Evolutionary conservation across 2,329 filamentous ascomycete genomes (phyloP), one percentile per base, ranked within the genome.

Genomic region (Pseudogymnoascus sp.): DNA sequence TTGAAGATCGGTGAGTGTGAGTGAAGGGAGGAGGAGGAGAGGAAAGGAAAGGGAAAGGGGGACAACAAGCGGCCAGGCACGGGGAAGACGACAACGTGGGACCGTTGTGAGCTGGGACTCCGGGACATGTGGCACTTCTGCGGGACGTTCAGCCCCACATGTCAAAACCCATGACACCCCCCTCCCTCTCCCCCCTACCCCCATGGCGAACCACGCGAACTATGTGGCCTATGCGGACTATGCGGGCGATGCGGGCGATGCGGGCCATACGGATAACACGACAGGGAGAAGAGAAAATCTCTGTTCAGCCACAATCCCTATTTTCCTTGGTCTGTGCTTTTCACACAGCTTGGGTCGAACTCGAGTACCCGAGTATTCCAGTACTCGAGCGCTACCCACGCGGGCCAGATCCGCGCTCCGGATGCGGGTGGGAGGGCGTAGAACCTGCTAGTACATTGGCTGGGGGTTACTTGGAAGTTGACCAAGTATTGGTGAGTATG

Each of bases 41-140:
- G n/a, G n/a, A n/a, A n/a, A n/a, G n/a, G 10, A 16, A n/a, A 10
- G 3, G 8, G 6, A 11, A 19, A 21, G 19, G n/a, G 21, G 10
- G 14, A 21, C 21, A 42, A 26, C 24, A 26, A 50, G 44, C 44
- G 24, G 24, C 44, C 44, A 29, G 44, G 7, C 14, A 50, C 47
- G 47, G 47, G 47, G 47, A 53, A 53, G 47, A 53, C 47, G 47
- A 53, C 47, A 53, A 53, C 24, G 24, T 53, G 47, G 21, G 47
- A 53, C 47, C 47, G 47, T 53, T 53, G 47, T 31, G 24, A 53
- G 47, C 47, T 53, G 47, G 47, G 47, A 50, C 44, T 29, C 24
- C n/a, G 24, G 44, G 8, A 50, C 44, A 50, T 50, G 44, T 50
- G 44, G 24, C 24, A 50, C 21, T n/a, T 50, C 6, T 16, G 24